Base-by-base conservation (phyloP, 2,329 filamentous ascomycete genomes). In the Pseudogymnoascus sp. region DNA sequence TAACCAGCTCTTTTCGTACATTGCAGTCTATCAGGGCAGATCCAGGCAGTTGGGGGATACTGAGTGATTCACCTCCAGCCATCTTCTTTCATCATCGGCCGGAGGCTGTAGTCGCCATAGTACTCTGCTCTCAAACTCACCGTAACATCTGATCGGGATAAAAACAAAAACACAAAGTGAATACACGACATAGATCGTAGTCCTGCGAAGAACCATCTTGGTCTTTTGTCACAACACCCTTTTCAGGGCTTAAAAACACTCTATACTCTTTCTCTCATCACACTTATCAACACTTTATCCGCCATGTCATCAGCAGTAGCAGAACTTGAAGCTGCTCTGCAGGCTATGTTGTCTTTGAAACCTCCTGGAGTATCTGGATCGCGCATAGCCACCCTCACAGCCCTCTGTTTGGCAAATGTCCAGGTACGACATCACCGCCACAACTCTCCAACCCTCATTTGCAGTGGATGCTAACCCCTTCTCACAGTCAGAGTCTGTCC, bases 341-440 rank as follows among this genome's bases (percentile, higher is more conserved):
- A 95, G 80, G 93, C 90, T 73, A 93, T 99, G 87, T 88, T 93
- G 72, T 83, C 84, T 69, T 82, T 97, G 73, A 97, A 96, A 78
- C 88, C 95, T 49, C 95, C 95, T 61, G 95, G 95, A 74, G 92
- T 97, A 64, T 96, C 93, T 66, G 93, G 92, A 70, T 91, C 91
- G 69, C 93, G 95, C 78, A 96, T 99, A 76, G 85, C 85, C 70
- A 86, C 87, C 74, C 86, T 99, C 77, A 97, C 93, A 18, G 81
- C 86, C 31, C 86, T 97, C 45, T 97, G 93, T 79, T 89, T 92
- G 65, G 86, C 86, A 72, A 96, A 96, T 75, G 88, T 96, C 71
- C 88, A 96, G 88, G 92, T 96, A 89, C 45, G 16, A 62, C 43
- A 60, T 62, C 49, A 43, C 37, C 64, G 16, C 68, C 65, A 65